Base-by-base conservation (phyloP, 768 basidiomycete species). In the Phaeotremella fagi region DNA sequence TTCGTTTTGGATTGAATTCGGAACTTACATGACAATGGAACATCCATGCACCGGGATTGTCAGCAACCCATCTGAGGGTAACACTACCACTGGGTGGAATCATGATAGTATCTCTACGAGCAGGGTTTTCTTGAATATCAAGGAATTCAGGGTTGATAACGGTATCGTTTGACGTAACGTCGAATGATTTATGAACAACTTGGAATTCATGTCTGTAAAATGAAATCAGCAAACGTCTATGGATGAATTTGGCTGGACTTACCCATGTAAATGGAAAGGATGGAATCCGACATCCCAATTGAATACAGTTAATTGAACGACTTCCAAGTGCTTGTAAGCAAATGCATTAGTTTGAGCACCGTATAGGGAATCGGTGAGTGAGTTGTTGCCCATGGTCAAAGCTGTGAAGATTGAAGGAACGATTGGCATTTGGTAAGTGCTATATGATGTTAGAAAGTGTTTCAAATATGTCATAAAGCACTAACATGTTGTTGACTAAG, bases 21-120 rank as follows among this genome's bases (percentile, higher is more conserved):
- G 12, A n/a, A 64, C 45, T 27, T 41, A 77, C 84, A 84, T 90
- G 71, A 88, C 72, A 72, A 52, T 71, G 73, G 61, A 74, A 70
- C 55, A 75, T 59, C 68, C 89, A 92, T 6, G 81, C 84, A 11
- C 94, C 94, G 0, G 94, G 94, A 75, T 98, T 98, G 72, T 98
- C 88, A 1, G 89, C 88, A 43, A 85, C 77, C 63, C 91, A 74
- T 20, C 90, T 83, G 41, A 99, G 75, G 0, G 86, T 87, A 11
- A 81, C 86, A 2, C 83, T 83, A 18, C 80, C 75, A 54, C 79
- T 79, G 3, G 82, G 79, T 2, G 87, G 85, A 46, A 95, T 82
- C 52, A 83, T 81, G 15, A 94, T 77, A 0, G 90, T 92, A 73
- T 99, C 94, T 35, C 94, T 81, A n/a, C 90, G 83, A 66, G 92